These are phyloP conservation scores for Diplogelasinospora grovesii DNA, from an alignment of 495 filamentous ascomycete genomes.

Conservation along the genomic window DNA sequence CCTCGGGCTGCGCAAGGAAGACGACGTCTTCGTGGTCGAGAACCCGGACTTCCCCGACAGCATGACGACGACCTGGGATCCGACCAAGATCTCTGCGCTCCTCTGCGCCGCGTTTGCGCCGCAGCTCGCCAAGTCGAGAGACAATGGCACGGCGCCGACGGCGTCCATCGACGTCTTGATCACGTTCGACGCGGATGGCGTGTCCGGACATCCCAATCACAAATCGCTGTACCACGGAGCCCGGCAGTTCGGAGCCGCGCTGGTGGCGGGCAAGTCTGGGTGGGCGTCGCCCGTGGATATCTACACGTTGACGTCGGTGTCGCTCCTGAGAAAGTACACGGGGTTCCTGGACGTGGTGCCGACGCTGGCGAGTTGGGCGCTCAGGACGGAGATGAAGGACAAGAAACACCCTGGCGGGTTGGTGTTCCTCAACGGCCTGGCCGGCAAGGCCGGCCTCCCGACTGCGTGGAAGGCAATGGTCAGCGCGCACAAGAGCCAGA, in stretches of 20 bases:
- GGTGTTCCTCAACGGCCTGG: slow-evolving; percentile 61
- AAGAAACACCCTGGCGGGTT: slow-evolving; percentile 44
- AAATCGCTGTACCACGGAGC: slow-evolving; percentile 80
- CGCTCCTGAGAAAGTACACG: slow-evolving; percentile 70
- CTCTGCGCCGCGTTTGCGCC: slow-evolving; percentile 65
- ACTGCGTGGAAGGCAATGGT: slow-evolving; percentile 80
- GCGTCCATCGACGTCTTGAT: slow-evolving; percentile 73
- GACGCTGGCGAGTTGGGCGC: slow-evolving; percentile 48
- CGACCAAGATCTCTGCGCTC: slow-evolving; percentile 58
- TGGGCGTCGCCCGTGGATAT: slow-evolving; percentile 69
- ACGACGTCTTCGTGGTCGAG: slow-evolving; percentile 78
- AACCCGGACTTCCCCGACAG: slow-evolving; percentile 78
- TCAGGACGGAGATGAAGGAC: slow-evolving; percentile 30
- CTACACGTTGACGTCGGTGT: slow-evolving; percentile 72
- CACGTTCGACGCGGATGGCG: slow-evolving; percentile 76
- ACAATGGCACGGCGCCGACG: slow-evolving; percentile 33
- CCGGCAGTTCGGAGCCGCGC: slow-evolving; percentile 54
- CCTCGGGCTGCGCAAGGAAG: slow-evolving; percentile 63
- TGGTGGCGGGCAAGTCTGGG: slow-evolving; percentile 57
- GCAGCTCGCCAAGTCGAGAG: slow-evolving; percentile 35
- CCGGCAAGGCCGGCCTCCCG: slow-evolving; percentile 45
- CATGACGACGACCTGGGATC: slow-evolving; percentile 70
- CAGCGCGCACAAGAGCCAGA: slow-evolving; percentile 83
- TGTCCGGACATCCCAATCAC: slow-evolving; percentile 89
- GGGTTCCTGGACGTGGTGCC: slow-evolving; percentile 65